These are phyloP conservation scores for Hypoxylon sp. DNA, from an alignment of 2,329 filamentous ascomycete species.

Conservation along the genomic window DNA sequence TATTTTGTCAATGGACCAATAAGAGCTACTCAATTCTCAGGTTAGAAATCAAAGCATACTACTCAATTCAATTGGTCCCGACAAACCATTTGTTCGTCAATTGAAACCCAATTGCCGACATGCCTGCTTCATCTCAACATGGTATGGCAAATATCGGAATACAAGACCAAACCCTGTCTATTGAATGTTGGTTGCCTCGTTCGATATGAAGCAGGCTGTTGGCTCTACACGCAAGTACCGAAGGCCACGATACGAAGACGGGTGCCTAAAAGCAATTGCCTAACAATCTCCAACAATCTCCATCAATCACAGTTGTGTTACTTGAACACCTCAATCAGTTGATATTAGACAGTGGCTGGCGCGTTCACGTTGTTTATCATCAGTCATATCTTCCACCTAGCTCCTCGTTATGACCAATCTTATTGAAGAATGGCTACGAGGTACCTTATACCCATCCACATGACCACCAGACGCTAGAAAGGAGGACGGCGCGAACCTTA, in stretches of 20 bases:
- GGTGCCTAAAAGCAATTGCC: conserved; percentile 43
- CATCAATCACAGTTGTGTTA: conserved; percentile 26
- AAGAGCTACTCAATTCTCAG: not conserved
- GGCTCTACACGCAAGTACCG: conserved; percentile 32
- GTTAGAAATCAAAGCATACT: conserved; percentile 14
- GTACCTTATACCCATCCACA: conserved; percentile 30
- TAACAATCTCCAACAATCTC: conserved; percentile 33
- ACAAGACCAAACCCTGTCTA: conserved; percentile 13
- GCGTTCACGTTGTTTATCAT: conserved; percentile 33
- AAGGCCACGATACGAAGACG: conserved; percentile 25
- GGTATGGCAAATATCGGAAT: conserved; percentile 24
- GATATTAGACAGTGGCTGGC: conserved; percentile 27
- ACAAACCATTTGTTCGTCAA: conserved; percentile 25
- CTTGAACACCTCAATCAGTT: conserved; percentile 20
- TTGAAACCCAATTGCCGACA: conserved; percentile 41
- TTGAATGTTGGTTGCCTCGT: conserved; percentile 29
- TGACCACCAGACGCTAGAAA: conserved; percentile 27
- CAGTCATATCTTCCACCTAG: not conserved
- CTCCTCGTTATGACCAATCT: conserved; percentile 15
- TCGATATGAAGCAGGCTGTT: conserved; percentile 24
- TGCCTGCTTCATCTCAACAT: conserved; percentile 25
- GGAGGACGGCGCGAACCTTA: conserved; percentile 38
- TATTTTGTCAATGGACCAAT: not conserved
- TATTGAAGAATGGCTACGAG: conserved; percentile 1
- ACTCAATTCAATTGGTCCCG: conserved; percentile 31